Conservation (phyloP, 176 grass and related monocot species). For the Bromus sterilis region DNA sequence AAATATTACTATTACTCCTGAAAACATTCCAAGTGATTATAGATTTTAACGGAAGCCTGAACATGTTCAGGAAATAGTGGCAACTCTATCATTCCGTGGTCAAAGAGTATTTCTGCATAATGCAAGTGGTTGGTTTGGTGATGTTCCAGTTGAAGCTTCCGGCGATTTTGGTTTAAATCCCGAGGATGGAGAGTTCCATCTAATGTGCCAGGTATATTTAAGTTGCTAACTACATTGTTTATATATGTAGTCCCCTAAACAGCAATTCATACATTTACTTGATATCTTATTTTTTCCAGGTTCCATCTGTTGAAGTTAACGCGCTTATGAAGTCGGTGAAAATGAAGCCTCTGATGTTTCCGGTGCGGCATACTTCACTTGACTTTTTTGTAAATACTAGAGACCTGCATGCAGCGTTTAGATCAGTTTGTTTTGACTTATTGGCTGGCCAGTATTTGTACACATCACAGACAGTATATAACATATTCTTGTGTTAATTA, state of each 20-base stretch:
- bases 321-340: slow-evolving; percentile 92
- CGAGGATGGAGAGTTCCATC: slow-evolving; percentile 92
- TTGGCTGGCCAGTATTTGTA: not conserved
- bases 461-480: not conserved
- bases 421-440: slow-evolving; percentile 3
- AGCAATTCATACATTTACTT: slow-evolving; percentile 14
- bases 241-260: not conserved
- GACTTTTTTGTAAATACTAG: slow-evolving; percentile 10
- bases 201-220: slow-evolving; percentile 87
- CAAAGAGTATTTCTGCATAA: slow-evolving; percentile 99
- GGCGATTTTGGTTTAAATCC: slow-evolving; percentile 98
- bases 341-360: slow-evolving; percentile 90
- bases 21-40: slow-evolving; percentile 5
- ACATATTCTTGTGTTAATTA: not conserved
- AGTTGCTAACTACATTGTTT: not conserved
- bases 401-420: slow-evolving; percentile 1
- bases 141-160: slow-evolving; percentile 87
- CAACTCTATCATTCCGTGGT: slow-evolving; percentile 79
- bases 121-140: slow-evolving; percentile 95
- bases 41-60: slow-evolving; percentile 18
- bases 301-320: slow-evolving; percentile 93
- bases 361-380: slow-evolving; percentile 34
- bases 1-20: slow-evolving; percentile 18
- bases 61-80: slow-evolving; percentile 65
- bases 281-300: slow-evolving; percentile 38